Evolutionary conservation across 2,329 filamentous ascomycete genomes (phyloP), one percentile per base, ranked within the genome.

Genomic region (Colletotrichum paranaense): DNA sequence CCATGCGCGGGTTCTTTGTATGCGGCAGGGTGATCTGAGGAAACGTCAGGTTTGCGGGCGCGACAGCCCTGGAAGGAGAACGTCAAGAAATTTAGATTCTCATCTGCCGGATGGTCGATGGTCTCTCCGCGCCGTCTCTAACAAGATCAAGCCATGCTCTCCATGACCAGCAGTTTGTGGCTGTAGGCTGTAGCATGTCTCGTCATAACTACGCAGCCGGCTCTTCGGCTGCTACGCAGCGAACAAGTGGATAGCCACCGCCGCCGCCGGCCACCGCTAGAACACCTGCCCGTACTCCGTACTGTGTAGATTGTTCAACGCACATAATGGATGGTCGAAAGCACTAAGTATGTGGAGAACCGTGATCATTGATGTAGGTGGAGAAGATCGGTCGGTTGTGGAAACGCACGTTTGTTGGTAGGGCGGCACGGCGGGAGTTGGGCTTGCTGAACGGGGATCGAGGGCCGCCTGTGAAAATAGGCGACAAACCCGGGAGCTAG

Each of bases 1-100:
- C 56, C 53, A 73, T 70, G 46, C 60, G 70, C 70, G 49, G 14
- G 70, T 57, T 73, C 70, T 70, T 65, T 70, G 67, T 73, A 46
- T 56, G 67, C 60, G 32, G 70, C 49, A 55, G 59, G 30, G 60
- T 49, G 60, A 35, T 42, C 35, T 49, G 52, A 49, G 64, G 32
- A 30, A 46, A 42, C 52, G 38, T 42, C 58, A 26, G 69, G 35
- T 35, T 38, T 62, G 64, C n/a, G 28, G 22, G 26, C 24, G 56
- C 35, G 53, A 42, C 52, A 68, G 65, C 22, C 55, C 16, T 8
- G 14, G 67, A 30, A 58, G 24, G 14, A 68, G n/a, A 19, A 11
- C 19, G 22, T 68, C 69, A 30, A 53, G 64, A 72, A 38, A 62
- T 63, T 65, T 63, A 52, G 65, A 59, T 49, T 53, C 62, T 38